Conservation (phyloP, 2,329 filamentous ascomycete species). For the Cercospora sp. region DNA sequence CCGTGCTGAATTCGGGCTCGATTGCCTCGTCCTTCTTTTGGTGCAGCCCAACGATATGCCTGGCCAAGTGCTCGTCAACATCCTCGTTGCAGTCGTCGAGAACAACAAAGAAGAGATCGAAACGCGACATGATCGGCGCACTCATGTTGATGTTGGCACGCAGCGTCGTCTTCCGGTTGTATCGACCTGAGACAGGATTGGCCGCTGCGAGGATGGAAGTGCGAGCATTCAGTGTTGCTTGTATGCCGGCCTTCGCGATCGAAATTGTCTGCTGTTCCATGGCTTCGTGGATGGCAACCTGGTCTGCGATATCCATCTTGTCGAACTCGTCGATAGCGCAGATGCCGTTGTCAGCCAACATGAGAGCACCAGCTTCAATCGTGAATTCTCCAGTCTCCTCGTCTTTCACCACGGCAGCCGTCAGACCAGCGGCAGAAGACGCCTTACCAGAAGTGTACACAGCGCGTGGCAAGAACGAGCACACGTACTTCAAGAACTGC, state of each 20-base stretch:
- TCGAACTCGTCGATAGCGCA: slow-evolving; percentile 99
- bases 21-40: slow-evolving; percentile 90
- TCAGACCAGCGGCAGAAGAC: slow-evolving; percentile 94
- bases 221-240: slow-evolving; percentile 92
- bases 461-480: slow-evolving; percentile 90
- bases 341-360: slow-evolving; percentile 95
- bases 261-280: slow-evolving; percentile 99
- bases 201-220: slow-evolving; percentile 94
- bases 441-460: slow-evolving; percentile 98
- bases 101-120: slow-evolving; percentile 97
- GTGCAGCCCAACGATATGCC: slow-evolving; percentile 93
- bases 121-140: slow-evolving; percentile 98
- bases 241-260: slow-evolving; percentile 97
- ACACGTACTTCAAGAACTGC: slow-evolving; percentile 97
- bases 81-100: slow-evolving; percentile 94
- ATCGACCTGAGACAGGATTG: slow-evolving; percentile 93
- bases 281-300: slow-evolving; percentile 98
- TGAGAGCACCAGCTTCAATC: slow-evolving; percentile 95
- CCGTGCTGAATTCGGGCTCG: slow-evolving; percentile 89
- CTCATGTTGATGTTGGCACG: slow-evolving; percentile 98
- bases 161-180: slow-evolving; percentile 93
- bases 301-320: slow-evolving; percentile 98
- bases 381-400: slow-evolving; percentile 98
- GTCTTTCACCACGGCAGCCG: slow-evolving; percentile 94
- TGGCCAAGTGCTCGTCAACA: slow-evolving; percentile 84